Evolutionary conservation across 441 rosid genomes (phyloP).

Genomic region (Gossypium gossypioides): DNA sequence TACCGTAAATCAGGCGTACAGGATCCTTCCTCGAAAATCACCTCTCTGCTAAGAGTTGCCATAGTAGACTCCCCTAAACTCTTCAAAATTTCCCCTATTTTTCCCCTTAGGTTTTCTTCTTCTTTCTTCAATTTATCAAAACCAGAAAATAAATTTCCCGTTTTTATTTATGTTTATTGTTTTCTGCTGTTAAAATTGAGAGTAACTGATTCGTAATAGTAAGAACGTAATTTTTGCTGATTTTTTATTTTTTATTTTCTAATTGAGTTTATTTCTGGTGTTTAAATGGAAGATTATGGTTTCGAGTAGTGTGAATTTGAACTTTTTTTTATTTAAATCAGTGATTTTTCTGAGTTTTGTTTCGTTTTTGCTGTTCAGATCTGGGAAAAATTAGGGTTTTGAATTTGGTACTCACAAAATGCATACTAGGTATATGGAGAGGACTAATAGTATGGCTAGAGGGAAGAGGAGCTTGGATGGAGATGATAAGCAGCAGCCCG

Average conservation of each 20-base stretch:
- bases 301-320: neutral
- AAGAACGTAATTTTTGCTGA: neutral
- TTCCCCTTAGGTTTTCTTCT: neutral
- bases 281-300: neutral
- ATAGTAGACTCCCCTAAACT: neutral
- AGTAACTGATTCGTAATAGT: neutral
- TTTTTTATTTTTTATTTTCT: neutral
- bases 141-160: too few species aligned
- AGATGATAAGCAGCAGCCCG: conserved; percentile 64
- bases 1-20: neutral
- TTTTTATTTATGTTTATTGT: neutral
- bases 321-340: neutral
- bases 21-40: neutral
- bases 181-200: neutral
- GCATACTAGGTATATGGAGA: conserved; percentile 67
- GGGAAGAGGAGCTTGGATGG: conserved; percentile 79
- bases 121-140: neutral
- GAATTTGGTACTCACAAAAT: conserved; percentile 16
- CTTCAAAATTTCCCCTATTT: neutral
- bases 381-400: conserved; percentile 34
- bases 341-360: neutral
- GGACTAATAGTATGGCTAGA: conserved; percentile 72
- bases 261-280: neutral
- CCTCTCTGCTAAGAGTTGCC: neutral
- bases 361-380: conserved; percentile 33